Evolutionary conservation across 169 alveolate genomes (phyloP).

Genomic region (Plasmodium fragile): DNA sequence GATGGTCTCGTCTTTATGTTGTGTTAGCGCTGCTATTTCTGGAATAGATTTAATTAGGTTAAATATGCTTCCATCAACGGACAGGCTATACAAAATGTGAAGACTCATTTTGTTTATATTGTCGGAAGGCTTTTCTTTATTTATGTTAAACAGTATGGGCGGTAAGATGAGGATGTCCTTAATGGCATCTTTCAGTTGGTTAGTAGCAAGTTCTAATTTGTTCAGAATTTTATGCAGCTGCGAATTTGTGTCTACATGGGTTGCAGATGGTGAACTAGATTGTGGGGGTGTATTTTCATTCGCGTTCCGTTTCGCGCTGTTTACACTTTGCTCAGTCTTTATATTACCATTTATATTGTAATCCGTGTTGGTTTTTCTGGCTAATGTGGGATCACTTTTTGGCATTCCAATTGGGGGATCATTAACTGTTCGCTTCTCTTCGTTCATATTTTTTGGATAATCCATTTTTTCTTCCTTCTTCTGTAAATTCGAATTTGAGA

Average conservation of each 20-base stretch:
- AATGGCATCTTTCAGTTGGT: slow-evolving; percentile 69
- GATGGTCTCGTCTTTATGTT: slow-evolving; percentile 67
- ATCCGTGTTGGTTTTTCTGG: neutral
- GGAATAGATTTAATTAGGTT: slow-evolving; percentile 73
- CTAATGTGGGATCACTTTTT: neutral
- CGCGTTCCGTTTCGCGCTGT: neutral
- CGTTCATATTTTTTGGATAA: neutral
- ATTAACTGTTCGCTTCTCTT: neutral
- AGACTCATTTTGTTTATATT: slow-evolving; percentile 60
- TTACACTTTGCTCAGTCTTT: neutral
- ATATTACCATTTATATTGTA: neutral
- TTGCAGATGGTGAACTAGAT: neutral
- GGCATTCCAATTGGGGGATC: slow-evolving; percentile 1
- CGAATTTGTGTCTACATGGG: slow-evolving; percentile 4
- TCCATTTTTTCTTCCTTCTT: slow-evolving; percentile 18
- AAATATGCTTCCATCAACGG: slow-evolving; percentile 73
- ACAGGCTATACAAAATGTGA: slow-evolving; percentile 63
- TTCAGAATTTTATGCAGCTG: slow-evolving; percentile 53
- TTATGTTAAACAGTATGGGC: slow-evolving; percentile 69
- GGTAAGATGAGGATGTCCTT: slow-evolving; percentile 68
- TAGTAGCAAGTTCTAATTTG: slow-evolving; percentile 67
- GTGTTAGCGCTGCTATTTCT: slow-evolving; percentile 59
- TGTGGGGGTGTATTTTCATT: slow-evolving; percentile 12
- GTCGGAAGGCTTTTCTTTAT: slow-evolving; percentile 18
- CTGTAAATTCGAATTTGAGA: slow-evolving; percentile 1